Percentiles rank a stretch among this genome's conserved stretches.
Evolutionary conservation across 164 flowering plant genomes (phyloP).

Genomic region (Houttuynia cordata): DNA sequence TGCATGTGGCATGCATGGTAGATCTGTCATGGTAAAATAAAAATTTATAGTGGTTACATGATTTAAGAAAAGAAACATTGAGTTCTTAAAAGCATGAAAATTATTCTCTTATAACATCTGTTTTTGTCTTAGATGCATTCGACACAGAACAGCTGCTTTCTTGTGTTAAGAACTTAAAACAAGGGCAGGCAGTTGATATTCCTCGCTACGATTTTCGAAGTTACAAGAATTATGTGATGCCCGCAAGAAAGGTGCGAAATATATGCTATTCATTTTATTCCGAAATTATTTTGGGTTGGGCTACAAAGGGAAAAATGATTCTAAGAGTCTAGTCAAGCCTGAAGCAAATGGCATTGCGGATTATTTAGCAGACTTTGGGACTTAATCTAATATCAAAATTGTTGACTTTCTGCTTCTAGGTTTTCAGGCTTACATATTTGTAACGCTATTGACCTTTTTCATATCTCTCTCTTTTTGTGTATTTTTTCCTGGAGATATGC

Average conservation of each 20-base stretch:
- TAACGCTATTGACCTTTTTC: neutral
- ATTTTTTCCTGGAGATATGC: too few species aligned
- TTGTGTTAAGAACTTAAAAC: slow-evolving; percentile 60
- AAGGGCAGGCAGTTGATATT: slow-evolving; percentile 75
- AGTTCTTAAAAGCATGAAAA: too few species aligned
- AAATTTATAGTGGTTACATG: too few species aligned
- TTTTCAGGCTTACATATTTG: neutral
- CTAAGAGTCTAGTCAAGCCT: neutral
- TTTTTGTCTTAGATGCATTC: slow-evolving; percentile 64
- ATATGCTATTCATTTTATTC: neutral
- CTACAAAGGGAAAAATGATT: neutral
- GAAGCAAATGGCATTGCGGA: neutral
- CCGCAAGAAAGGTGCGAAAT: slow-evolving; percentile 58
- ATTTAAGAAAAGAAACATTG: too few species aligned
- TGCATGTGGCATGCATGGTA: too few species aligned
- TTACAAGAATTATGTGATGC: slow-evolving; percentile 52
- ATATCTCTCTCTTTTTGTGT: neutral
- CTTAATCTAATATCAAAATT: neutral
- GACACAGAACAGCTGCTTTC: slow-evolving; percentile 65
- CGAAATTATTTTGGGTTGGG: too few species aligned
- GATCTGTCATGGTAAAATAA: too few species aligned
- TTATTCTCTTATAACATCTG: neutral
- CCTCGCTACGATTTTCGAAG: slow-evolving; percentile 90
- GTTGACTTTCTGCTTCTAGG: neutral
- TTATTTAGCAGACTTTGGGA: neutral